phyloP scores from a whole-genome alignment of 1,139 yeast species.

The Hemisphaericaspora lyxosophila region DNA sequence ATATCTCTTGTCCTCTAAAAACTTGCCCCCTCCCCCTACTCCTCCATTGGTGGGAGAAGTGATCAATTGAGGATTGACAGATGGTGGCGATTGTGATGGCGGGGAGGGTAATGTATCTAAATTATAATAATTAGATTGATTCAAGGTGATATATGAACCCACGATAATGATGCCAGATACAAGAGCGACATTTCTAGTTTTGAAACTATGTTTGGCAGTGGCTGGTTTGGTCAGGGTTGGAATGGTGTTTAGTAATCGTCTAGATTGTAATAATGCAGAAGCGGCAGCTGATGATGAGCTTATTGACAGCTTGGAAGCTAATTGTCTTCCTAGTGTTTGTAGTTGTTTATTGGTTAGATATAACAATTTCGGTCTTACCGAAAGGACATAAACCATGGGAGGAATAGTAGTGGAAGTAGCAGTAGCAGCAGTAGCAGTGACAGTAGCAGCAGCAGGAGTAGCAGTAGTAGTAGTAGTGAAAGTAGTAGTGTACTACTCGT shows the following conservation, averaged over 20 bases:
- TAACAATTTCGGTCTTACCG: constrained; percentile 17
- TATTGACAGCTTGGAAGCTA: too few species aligned
- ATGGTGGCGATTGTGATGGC: constrained; percentile 13
- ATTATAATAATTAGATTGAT: constrained; percentile 42
- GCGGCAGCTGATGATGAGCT: constrained; percentile 9
- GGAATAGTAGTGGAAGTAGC: too few species aligned
- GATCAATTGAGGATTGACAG: not conserved
- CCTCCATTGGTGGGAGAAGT: constrained; percentile 8
- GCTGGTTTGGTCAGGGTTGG: constrained; percentile 3
- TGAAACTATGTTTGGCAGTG: constrained; percentile 13
- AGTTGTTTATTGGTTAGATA: constrained; percentile 18
- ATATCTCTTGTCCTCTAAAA: constrained; percentile 27
- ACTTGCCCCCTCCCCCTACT: constrained; percentile 5
- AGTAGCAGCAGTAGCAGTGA: too few species aligned
- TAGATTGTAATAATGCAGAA: constrained; percentile 4
- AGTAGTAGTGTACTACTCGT: too few species aligned
- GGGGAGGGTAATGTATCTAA: constrained; percentile 38
- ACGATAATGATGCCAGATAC: constrained; percentile 48
- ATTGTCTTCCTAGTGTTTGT: constrained; percentile 15
- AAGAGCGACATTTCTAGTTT: constrained; percentile 40
- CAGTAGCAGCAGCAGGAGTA: too few species aligned
- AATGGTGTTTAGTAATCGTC: not conserved
- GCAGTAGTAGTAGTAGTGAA: too few species aligned
- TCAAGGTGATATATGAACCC: constrained; percentile 44
- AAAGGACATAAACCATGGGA: constrained; percentile 18